phyloP scores from a whole-genome alignment of 805 yeast species.

The Komagataella pastoris region DNA sequence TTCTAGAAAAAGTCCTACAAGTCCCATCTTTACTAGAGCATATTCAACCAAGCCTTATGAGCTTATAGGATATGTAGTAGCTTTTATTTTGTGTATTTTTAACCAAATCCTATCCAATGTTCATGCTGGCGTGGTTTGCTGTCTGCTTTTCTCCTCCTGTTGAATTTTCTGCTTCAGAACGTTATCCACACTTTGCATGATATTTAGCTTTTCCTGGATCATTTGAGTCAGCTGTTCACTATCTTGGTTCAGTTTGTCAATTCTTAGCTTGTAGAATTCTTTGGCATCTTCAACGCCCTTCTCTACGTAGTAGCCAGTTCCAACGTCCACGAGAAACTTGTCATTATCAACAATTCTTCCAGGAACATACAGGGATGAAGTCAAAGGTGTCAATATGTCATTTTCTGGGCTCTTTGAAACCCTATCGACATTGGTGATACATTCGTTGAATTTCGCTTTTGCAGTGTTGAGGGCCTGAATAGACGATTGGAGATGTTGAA shows the following conservation, averaged over 20 bases:
- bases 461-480: slow-evolving; percentile 77
- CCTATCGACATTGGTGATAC: slow-evolving; percentile 54
- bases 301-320: slow-evolving; percentile 91
- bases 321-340: slow-evolving; percentile 81
- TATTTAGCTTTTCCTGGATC: slow-evolving; percentile 59
- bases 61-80: slow-evolving; percentile 9
- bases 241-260: slow-evolving; percentile 60
- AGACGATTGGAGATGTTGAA: slow-evolving; percentile 77
- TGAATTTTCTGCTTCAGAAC: slow-evolving; percentile 39
- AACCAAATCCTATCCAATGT: slow-evolving; percentile 4
- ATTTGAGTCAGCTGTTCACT: slow-evolving; percentile 61
- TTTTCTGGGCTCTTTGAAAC: slow-evolving; percentile 26
- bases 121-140: slow-evolving; percentile 1
- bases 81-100: not conserved
- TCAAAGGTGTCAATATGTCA: slow-evolving; percentile 70
- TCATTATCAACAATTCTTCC: slow-evolving; percentile 57
- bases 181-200: slow-evolving; percentile 47
- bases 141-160: slow-evolving; percentile 23
- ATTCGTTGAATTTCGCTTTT: slow-evolving; percentile 68
- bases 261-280: slow-evolving; percentile 59
- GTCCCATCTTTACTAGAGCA: slow-evolving; percentile 17
- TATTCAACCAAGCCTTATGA: slow-evolving; percentile 10
- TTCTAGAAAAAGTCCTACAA: slow-evolving; percentile 18
- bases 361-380: slow-evolving; percentile 81
- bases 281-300: slow-evolving; percentile 57